Evolutionary conservation across 148 eudicot species (phyloP).

Genomic region (Amaranthus hypochondriacus): DNA sequence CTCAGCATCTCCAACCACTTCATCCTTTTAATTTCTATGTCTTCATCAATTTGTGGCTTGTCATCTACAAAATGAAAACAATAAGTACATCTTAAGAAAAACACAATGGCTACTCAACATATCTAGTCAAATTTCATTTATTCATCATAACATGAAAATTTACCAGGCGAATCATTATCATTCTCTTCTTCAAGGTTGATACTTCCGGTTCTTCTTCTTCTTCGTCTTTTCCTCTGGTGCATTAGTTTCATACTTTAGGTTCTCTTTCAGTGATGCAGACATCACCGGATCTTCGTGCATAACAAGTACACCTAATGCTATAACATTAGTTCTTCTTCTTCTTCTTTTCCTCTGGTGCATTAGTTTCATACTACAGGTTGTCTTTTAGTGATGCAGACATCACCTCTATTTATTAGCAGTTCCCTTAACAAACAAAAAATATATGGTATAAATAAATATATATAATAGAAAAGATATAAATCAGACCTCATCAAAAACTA

Average conservation of each 20-base stretch:
- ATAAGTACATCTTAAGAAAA: background rate
- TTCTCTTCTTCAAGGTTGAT: slow-evolving; percentile 65
- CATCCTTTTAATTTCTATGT: slow-evolving; percentile 78
- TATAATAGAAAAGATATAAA: no score
- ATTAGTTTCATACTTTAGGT: slow-evolving; percentile 65
- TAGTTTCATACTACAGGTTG: slow-evolving; percentile 68
- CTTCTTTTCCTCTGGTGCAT: slow-evolving; percentile 36
- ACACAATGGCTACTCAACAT: slow-evolving; percentile 1
- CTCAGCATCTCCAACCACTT: slow-evolving; percentile 66
- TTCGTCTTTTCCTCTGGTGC: slow-evolving; percentile 40
- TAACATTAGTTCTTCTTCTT: slow-evolving; percentile 11
- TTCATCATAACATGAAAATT: background rate
- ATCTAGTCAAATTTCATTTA: background rate
- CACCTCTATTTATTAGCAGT: no score
- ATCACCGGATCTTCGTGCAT: no score
- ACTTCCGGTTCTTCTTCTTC: slow-evolving; percentile 34
- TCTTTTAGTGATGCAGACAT: slow-evolving; percentile 53
- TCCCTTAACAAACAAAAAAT: no score
- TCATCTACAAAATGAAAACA: slow-evolving; percentile 41
- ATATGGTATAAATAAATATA: no score
- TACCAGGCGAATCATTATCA: slow-evolving; percentile 72
- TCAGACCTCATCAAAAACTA: no score
- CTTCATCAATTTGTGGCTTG: slow-evolving; percentile 80
- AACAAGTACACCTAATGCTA: no score
- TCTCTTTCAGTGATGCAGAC: slow-evolving; percentile 58